Evolutionary conservation across 2,329 filamentous ascomycete genomes (phyloP), one percentile per base, ranked within the genome.

Genomic region (Aschersonia sp.): DNA sequence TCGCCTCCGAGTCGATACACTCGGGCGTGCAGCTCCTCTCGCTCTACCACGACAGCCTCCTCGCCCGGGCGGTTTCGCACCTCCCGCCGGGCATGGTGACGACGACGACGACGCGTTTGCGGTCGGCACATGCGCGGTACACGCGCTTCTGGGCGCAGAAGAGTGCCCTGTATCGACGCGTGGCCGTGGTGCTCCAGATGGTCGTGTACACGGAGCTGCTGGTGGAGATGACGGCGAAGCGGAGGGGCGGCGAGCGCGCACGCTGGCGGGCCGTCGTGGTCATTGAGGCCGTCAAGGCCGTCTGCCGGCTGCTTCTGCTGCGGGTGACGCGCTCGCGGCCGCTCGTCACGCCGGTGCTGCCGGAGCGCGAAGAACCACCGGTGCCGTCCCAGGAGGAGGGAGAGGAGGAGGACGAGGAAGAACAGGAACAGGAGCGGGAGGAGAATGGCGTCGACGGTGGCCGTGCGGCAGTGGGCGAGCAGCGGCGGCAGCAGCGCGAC

Each of bases 201-300:
- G 84, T 95, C 30, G 85, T 92, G 55, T 97, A 97, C 61, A 95
- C 89, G 0, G 87, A 98, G 66, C 71, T 98, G 32, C 69, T 98
- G n/a, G 92, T 90, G 76, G 92, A 98, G 63, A 98, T 98, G 92
- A 79, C 84, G 31, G 89, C 89, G 31, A 94, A 94, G 66, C 77
- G 90, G 45, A 81, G 81, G 52, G 85, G 87, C 14, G 88, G 84
- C 43, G 77, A 94, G 63, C 80, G 77, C 58, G 67, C 83, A 30
- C 79, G 88, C 32, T 98, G 92, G 92, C 81, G 86, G 46, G 79
- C 94, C 0, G 79, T 97, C 5, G 81, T 97, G 9, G 61, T 94
- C 4, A 71, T 98, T 29, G 92, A 98, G 66, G 74, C 79, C 1
- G 70, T 92, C 59, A 97, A 97, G 65, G 89, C 90, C 2, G 55